Evolutionary conservation across 805 yeast genomes (phyloP).

Genomic region (Saccharomycopsis vini): DNA sequence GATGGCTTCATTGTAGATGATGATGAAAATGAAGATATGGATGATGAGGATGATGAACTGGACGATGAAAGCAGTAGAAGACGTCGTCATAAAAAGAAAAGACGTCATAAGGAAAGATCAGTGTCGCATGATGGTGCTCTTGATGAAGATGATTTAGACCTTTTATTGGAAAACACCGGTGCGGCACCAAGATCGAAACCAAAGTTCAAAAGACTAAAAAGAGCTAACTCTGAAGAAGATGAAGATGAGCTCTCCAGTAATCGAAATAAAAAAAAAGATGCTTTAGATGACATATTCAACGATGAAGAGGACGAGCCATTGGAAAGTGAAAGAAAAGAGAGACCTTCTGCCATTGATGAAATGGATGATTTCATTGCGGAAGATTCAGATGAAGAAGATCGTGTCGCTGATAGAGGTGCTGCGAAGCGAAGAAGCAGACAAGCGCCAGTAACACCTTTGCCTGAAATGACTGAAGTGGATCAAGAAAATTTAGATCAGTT

Average conservation of each 20-base stretch:
- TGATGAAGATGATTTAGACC: slow-evolving; percentile 92
- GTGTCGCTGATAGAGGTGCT: slow-evolving; percentile 29
- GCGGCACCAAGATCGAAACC: slow-evolving; percentile 32
- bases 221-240: slow-evolving; percentile 40
- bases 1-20: slow-evolving; percentile 20
- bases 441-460: slow-evolving; percentile 32
- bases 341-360: slow-evolving; percentile 49
- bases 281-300: slow-evolving; percentile 57
- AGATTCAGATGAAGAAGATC: slow-evolving; percentile 56
- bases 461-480: slow-evolving; percentile 43
- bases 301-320: slow-evolving; percentile 29
- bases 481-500: slow-evolving; percentile 88
- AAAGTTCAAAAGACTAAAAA: slow-evolving; percentile 74
- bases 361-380: slow-evolving; percentile 96
- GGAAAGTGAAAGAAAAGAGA: slow-evolving; percentile 22
- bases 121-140: slow-evolving; percentile 70
- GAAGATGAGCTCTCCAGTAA: slow-evolving; percentile 34
- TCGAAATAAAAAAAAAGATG: slow-evolving; percentile 23
- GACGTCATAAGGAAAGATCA: slow-evolving; percentile 31
- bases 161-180: slow-evolving; percentile 85
- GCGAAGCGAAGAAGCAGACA: slow-evolving; percentile 40
- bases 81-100: slow-evolving; percentile 29
- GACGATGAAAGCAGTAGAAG: slow-evolving; percentile 26
- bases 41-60: slow-evolving; percentile 20
- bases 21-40: slow-evolving; percentile 20